Evolutionary conservation across 2,329 filamentous ascomycete genomes (phyloP), one percentile per base, ranked within the genome.

Genomic region (Xenoacremonium recifei): DNA sequence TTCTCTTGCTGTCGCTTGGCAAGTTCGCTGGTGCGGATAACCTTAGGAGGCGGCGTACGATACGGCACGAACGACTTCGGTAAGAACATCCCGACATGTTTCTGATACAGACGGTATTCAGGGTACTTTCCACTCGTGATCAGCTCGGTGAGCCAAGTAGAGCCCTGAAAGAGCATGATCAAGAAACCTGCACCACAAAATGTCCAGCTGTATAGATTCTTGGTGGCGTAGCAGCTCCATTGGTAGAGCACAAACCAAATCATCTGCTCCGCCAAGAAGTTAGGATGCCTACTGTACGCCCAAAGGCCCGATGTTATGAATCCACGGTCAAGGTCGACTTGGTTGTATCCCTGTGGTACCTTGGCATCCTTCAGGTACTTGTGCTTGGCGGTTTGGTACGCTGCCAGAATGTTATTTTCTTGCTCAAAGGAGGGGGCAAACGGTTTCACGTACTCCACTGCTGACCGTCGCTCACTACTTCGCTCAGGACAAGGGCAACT

Each of bases 191-290:
- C 76, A 7, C 92, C 93, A 9, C 80, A 62, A 37, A 79, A 80
- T 2, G 87, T 83, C 89, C 91, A 99, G 66, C 86, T 92, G 62
- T 84, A 84, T 31, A 84, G 72, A 2, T 75, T 81, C 41, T 82
- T 77, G 21, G 84, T 87, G 40, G 83, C 78, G 61, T 81, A 85
- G 65, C 87, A 92, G 52, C 79, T 82, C 93, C 92, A 99, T 58
- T 89, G 80, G 65, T 97, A 97, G 39, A 97, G 67, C 7, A 82
- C 71, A 40, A 95, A 75, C 93, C 93, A 99, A 56, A 97, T 82
- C 21, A 82, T 74, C 68, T 97, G 93, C 68, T 99, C 93, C 5
- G 88, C 89, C 5, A 87, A 82, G 60, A 97, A 99, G 66, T 99
- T 99, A 35, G 93, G 93, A 64, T 99, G 95, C 34, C 93, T 80